phyloP scores from a whole-genome alignment of 208 protist species.

The Trypanosoma theileri region DNA sequence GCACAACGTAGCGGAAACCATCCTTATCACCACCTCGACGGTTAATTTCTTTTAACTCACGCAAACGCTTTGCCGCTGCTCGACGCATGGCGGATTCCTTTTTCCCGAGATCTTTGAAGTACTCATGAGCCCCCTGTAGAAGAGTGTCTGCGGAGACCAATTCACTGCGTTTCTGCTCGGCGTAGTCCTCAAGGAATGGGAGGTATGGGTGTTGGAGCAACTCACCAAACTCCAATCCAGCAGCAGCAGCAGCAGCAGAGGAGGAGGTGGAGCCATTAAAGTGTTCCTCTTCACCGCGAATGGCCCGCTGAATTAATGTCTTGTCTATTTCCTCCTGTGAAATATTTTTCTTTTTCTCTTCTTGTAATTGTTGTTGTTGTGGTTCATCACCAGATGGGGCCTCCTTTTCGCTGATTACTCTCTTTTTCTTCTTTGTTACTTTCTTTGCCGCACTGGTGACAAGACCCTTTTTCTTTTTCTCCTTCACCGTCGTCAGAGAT shows the following conservation, averaged over 20 bases:
- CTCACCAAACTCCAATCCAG: slow-evolving; percentile 23
- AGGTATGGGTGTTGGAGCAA: slow-evolving; percentile 45
- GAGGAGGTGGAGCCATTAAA: background rate
- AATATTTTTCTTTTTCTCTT: slow-evolving; percentile 14
- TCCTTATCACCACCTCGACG: slow-evolving; percentile 85
- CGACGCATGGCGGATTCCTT: slow-evolving; percentile 54
- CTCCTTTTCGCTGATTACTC: background rate
- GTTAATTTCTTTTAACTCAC: slow-evolving; percentile 75
- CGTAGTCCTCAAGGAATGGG: slow-evolving; percentile 72
- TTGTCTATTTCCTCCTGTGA: slow-evolving; percentile 38
- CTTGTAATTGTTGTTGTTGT: background rate
- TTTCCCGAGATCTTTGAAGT: slow-evolving; percentile 74
- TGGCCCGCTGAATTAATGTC: slow-evolving; percentile 50
- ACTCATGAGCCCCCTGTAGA: slow-evolving; percentile 65
- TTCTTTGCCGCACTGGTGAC: background rate
- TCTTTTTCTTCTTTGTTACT: slow-evolving; percentile 12
- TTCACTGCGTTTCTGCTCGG: slow-evolving; percentile 63
- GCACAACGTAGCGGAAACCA: slow-evolving; percentile 85
- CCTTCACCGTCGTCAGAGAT: slow-evolving; percentile 17
- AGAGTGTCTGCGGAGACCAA: slow-evolving; percentile 59
- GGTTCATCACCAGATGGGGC: background rate
- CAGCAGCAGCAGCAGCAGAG: slow-evolving; percentile 19
- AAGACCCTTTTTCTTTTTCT: slow-evolving; percentile 27
- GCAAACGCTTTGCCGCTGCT: slow-evolving; percentile 55
- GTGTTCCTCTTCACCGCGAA: slow-evolving; percentile 39